Percentiles rank a stretch among this genome's conserved stretches.
phyloP scores from a whole-genome alignment of 345 rosid genomes.

The Eucalyptus camaldulensis region DNA sequence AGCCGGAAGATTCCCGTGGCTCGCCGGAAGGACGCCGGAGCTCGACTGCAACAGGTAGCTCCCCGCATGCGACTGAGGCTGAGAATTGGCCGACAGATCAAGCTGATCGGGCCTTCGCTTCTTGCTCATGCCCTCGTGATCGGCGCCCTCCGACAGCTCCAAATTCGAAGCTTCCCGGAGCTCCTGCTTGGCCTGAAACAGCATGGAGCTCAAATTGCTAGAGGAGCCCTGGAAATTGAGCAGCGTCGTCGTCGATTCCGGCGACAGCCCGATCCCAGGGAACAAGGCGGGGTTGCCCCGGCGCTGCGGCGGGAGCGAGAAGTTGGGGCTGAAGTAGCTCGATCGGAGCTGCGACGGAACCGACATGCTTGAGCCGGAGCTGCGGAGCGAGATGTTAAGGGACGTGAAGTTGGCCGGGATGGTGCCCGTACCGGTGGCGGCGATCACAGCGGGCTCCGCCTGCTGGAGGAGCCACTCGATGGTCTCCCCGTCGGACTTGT shows the following conservation, averaged over 20 bases:
- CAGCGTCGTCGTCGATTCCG: constrained; percentile 40
- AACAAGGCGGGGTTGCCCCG: constrained; percentile 15
- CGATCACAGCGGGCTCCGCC: constrained; percentile 93
- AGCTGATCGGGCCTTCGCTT: constrained; percentile 49
- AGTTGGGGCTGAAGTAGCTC: constrained; percentile 44
- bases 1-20: constrained; percentile 59
- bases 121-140: constrained; percentile 37
- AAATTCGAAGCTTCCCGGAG: constrained; percentile 10
- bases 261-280: constrained; percentile 35
- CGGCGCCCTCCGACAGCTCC: constrained; percentile 24
- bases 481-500: constrained; percentile 93
- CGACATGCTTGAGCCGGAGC: constrained; percentile 85
- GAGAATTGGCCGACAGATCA: constrained; percentile 9
- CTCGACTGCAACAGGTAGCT: constrained; percentile 55
- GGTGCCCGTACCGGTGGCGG: constrained; percentile 97
- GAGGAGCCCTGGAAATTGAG: constrained; percentile 54
- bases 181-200: constrained; percentile 61
- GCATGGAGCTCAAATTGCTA: constrained; percentile 18
- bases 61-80: constrained; percentile 27
- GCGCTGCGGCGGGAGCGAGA: constrained; percentile 7
- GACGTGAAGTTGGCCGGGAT: constrained; percentile 97
- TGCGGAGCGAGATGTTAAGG: constrained; percentile 79
- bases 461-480: constrained; percentile 99
- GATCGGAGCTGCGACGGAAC: constrained; percentile 75
- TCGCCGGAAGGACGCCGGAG: constrained; percentile 42